Evolutionary conservation across 2,329 filamentous ascomycete genomes (phyloP).

Genomic region (Ophiostoma fasciatum): DNA sequence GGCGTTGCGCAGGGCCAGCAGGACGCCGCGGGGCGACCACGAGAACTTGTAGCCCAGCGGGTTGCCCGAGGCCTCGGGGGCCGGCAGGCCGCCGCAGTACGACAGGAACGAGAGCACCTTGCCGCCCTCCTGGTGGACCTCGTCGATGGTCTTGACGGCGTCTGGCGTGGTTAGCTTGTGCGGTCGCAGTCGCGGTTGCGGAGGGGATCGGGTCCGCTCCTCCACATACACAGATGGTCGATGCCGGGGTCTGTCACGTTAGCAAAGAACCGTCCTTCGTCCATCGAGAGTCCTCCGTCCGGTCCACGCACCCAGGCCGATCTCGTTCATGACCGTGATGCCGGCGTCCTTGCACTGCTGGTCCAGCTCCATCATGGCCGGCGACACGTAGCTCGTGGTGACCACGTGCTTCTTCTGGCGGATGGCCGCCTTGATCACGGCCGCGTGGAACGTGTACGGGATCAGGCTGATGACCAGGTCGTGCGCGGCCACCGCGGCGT

Average conservation of each 20-base stretch:
- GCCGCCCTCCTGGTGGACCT: constrained; percentile 76
- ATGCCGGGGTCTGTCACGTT: constrained; percentile 44
- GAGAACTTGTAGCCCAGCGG: constrained; percentile 91
- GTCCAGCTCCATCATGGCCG: constrained; percentile 83
- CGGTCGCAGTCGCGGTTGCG: neutral
- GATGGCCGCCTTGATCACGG: constrained; percentile 88
- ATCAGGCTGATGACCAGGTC: constrained; percentile 73
- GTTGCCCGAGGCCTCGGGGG: constrained; percentile 65
- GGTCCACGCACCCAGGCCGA: constrained; percentile 43
- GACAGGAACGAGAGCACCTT: constrained; percentile 71
- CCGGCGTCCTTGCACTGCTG: constrained; percentile 71
- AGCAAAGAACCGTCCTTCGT: neutral
- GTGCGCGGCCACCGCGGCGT: constrained; percentile 64
- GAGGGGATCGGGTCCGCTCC: too few relatives aligned
- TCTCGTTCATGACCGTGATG: constrained; percentile 97
- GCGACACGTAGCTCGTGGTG: constrained; percentile 85
- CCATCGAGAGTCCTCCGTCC: too few relatives aligned
- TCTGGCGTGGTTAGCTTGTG: constrained; percentile 33
- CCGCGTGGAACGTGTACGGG: constrained; percentile 79
- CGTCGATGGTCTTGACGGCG: constrained; percentile 74
- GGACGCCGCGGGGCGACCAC: constrained; percentile 64
- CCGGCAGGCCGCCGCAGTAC: constrained; percentile 70
- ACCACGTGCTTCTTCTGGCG: constrained; percentile 91
- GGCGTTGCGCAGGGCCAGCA: constrained; percentile 75
- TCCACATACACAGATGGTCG: constrained; percentile 40